These are phyloP conservation scores for Fusarium stilboides DNA, from an alignment of 2,329 filamentous ascomycete species.

Conservation along the genomic window DNA sequence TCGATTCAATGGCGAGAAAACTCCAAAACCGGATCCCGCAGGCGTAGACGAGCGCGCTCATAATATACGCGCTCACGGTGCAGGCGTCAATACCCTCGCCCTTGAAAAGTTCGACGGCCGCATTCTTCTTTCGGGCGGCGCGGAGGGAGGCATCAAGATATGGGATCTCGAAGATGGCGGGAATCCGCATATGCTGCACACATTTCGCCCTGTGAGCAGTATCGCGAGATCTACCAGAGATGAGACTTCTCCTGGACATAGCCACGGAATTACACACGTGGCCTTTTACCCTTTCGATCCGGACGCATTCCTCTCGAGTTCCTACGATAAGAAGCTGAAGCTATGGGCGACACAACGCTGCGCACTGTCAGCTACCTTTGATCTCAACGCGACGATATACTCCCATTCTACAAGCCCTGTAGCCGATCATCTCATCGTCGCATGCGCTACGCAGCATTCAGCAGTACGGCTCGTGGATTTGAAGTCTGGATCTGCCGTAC, in stretches of 20 bases:
- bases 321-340: slow-evolving; percentile 84
- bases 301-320: slow-evolving; percentile 81
- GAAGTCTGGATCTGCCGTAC: slow-evolving; percentile 81
- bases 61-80: slow-evolving; percentile 76
- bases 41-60: slow-evolving; percentile 52
- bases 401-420: slow-evolving; percentile 84
- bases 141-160: slow-evolving; percentile 85
- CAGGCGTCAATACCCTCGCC: slow-evolving; percentile 84
- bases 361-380: slow-evolving; percentile 74
- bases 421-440: slow-evolving; percentile 82
- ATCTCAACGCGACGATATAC: slow-evolving; percentile 78
- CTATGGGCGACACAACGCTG: slow-evolving; percentile 78
- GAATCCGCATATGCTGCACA: slow-evolving; percentile 62
- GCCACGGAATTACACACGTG: slow-evolving; percentile 81
- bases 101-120: slow-evolving; percentile 85
- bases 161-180: slow-evolving; percentile 84
- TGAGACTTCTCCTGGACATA: slow-evolving; percentile 62
- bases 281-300: slow-evolving; percentile 86
- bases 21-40: slow-evolving; percentile 27
- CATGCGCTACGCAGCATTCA: slow-evolving; percentile 89
- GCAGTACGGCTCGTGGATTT: slow-evolving; percentile 89
- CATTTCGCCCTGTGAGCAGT: slow-evolving; percentile 68
- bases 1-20: slow-evolving; percentile 74
- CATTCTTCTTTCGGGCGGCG: slow-evolving; percentile 86
- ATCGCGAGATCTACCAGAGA: slow-evolving; percentile 61